A percentile compares a stretch with the other conserved stretches of the same genome.
phyloP scores from a whole-genome alignment of 495 filamentous ascomycete genomes.

The Tuber brumale region DNA sequence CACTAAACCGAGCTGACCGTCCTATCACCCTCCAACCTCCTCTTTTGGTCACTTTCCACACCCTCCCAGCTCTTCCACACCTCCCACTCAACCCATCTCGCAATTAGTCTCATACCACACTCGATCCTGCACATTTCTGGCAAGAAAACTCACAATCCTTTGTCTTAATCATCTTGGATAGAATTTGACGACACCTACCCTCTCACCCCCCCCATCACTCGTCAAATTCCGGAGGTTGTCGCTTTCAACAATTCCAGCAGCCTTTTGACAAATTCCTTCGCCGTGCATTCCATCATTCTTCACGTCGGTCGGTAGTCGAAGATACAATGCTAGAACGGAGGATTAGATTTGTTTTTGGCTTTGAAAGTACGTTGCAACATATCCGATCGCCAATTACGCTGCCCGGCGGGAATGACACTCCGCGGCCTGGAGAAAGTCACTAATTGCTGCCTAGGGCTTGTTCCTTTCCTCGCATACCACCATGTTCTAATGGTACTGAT shows the following conservation, averaged over 20 bases:
- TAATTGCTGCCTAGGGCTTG: conserved; percentile 54
- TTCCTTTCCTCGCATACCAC: conserved; percentile 96
- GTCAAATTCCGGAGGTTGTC: not conserved
- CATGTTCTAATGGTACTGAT: conserved; percentile 98
- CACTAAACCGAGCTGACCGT: not conserved
- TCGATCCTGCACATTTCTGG: conserved; percentile 15
- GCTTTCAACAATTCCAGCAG: conserved; percentile 1
- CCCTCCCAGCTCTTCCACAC: conserved; percentile 8
- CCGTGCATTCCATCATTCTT: not conserved
- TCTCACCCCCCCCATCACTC: not conserved
- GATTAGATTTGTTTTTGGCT: conserved; percentile 36
- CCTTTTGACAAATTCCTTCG: not conserved
- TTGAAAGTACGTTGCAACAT: conserved; percentile 27
- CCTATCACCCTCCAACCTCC: conserved; percentile 9
- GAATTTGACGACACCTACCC: not conserved
- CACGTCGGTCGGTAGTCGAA: not conserved
- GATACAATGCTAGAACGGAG: conserved; percentile 25
- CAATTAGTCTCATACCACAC: conserved; percentile 5
- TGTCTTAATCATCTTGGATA: not conserved
- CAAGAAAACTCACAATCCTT: conserved; percentile 1
- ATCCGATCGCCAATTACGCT: not conserved
- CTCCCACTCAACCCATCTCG: conserved; percentile 4
- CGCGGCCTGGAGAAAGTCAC: not conserved
- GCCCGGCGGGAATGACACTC: not conserved
- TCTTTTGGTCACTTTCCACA: conserved; percentile 7